A percentile compares a stretch with the other conserved stretches of the same genome.
phyloP scores from a whole-genome alignment of 2,329 filamentous ascomycete genomes.

The Diaporthe helianthi region DNA sequence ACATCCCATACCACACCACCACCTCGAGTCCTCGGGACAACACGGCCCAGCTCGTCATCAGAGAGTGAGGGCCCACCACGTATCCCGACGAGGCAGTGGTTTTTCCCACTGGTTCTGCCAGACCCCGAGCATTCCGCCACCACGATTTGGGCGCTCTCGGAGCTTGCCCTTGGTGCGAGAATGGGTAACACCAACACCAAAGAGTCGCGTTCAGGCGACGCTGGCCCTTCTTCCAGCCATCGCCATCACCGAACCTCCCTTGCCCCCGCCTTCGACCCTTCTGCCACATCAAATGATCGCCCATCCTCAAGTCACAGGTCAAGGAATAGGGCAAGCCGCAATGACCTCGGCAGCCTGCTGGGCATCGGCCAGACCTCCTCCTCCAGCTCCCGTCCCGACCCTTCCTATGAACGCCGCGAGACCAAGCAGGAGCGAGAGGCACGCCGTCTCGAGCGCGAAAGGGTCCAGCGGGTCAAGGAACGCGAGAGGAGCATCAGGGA shows the following conservation, averaged over 20 bases:
- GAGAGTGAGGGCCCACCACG: neutral
- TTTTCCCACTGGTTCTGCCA: neutral
- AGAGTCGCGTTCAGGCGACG: constrained; percentile 43
- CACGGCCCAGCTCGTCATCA: constrained; percentile 4
- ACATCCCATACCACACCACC: neutral
- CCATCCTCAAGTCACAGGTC: constrained; percentile 36
- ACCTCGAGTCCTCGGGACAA: neutral
- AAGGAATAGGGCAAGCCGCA: constrained; percentile 48
- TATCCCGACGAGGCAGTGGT: neutral
- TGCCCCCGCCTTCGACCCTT: constrained; percentile 34
- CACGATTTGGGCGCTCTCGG: constrained; percentile 21
- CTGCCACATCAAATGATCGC: constrained; percentile 36
- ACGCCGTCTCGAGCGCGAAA: constrained; percentile 82
- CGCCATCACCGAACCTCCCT: constrained; percentile 37
- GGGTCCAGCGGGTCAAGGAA: constrained; percentile 77
- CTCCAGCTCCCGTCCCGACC: constrained; percentile 48
- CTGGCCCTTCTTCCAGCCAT: constrained; percentile 32
- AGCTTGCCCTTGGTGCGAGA: constrained; percentile 15
- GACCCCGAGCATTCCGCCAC: neutral
- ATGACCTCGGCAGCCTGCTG: constrained; percentile 55
- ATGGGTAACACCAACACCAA: constrained; percentile 48
- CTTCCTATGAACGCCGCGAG: constrained; percentile 73
- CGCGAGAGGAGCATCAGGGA: constrained; percentile 89
- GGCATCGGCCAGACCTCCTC: constrained; percentile 47
- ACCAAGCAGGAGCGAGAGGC: constrained; percentile 92